Percentiles rank a stretch among this genome's conserved stretches.
phyloP scores from a whole-genome alignment of 2,329 filamentous ascomycete genomes.

The Xylariaceae sp. region DNA sequence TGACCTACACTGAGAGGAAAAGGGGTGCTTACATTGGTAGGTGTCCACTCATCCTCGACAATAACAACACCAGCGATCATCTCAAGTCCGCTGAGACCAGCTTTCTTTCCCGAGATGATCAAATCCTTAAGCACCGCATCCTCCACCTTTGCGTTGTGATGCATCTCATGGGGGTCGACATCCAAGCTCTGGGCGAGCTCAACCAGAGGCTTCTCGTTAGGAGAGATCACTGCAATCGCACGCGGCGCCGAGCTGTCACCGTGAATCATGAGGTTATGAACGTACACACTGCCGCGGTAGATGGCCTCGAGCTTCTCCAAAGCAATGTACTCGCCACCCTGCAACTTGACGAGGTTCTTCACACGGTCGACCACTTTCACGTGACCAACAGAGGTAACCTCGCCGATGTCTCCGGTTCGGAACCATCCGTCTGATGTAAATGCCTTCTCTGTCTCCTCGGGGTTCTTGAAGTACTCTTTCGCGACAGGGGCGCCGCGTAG shows the following conservation, averaged over 20 bases:
- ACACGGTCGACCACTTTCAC: conserved; percentile 87
- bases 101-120: conserved; percentile 57
- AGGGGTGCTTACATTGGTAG: conserved; percentile 61
- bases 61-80: conserved; percentile 71
- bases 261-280: conserved; percentile 83
- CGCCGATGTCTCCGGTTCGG: conserved; percentile 92
- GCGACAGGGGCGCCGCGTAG: conserved; percentile 75
- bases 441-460: conserved; percentile 74
- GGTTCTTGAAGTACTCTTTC: conserved; percentile 75
- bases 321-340: conserved; percentile 93
- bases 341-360: conserved; percentile 97
- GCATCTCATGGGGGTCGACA: conserved; percentile 62
- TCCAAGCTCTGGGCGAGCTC: conserved; percentile 56
- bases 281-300: conserved; percentile 73
- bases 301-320: conserved; percentile 92
- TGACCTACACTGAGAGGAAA: neutral
- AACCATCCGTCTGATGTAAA: conserved; percentile 89
- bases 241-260: conserved; percentile 69
- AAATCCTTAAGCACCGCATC: conserved; percentile 59
- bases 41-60: conserved; percentile 83
- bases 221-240: conserved; percentile 74
- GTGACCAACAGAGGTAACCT: conserved; percentile 76
- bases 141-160: conserved; percentile 61
- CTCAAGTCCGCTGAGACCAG: conserved; percentile 65
- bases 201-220: conserved; percentile 58